Evolutionary conservation across 306 rosid species (phyloP).

Genomic region (Gynostemma pentaphyllum): DNA sequence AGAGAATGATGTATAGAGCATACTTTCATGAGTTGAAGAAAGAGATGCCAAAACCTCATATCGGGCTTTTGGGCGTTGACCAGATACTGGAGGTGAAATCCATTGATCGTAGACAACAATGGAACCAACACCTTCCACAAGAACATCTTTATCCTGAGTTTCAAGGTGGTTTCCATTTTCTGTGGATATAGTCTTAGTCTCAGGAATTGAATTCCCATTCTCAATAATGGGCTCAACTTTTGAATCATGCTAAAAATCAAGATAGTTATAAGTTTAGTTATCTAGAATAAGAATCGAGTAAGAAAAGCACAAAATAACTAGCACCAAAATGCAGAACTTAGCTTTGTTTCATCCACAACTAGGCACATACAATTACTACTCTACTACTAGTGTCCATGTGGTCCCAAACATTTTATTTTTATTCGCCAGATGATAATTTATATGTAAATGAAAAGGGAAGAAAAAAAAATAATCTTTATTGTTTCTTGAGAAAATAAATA

Average conservation of each 20-base stretch:
- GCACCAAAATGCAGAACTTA: background rate
- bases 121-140: slow-evolving; percentile 55
- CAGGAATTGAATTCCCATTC: slow-evolving; percentile 66
- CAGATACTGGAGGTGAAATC: slow-evolving; percentile 61
- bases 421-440: no score
- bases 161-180: slow-evolving; percentile 59
- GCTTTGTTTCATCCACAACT: background rate
- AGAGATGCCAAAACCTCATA: slow-evolving; percentile 57
- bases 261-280: slow-evolving; percentile 11
- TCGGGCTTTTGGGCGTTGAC: slow-evolving; percentile 68
- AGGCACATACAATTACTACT: no score
- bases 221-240: slow-evolving; percentile 48
- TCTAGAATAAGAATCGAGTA: background rate
- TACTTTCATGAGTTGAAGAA: slow-evolving; percentile 6
- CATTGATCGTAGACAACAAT: slow-evolving; percentile 76
- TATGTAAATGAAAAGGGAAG: no score
- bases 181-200: slow-evolving; percentile 54
- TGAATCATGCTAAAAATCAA: slow-evolving; percentile 45
- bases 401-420: no score
- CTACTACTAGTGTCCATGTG: no score
- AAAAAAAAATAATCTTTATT: no score
- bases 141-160: slow-evolving; percentile 69
- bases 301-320: background rate
- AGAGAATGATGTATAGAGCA: slow-evolving; percentile 11
- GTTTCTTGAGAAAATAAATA: no score